phyloP scores from a whole-genome alignment of 2,329 filamentous ascomycete genomes.

The Clarireedia hainanense region DNA sequence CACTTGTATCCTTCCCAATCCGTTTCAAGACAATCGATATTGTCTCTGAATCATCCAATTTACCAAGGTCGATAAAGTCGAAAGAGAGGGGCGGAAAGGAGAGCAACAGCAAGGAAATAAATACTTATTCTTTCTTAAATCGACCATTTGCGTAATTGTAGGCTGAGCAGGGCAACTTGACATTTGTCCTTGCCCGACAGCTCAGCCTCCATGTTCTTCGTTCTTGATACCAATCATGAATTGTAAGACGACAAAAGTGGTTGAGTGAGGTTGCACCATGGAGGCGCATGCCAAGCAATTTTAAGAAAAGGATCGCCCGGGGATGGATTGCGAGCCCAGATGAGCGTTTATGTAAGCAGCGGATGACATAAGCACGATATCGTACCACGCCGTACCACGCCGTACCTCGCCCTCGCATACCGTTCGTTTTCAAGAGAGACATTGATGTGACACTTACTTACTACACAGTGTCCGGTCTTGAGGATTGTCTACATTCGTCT shows the following conservation, averaged over 20 bases:
- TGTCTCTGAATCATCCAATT: not conserved
- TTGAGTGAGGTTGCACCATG: not conserved
- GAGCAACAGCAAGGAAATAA: not conserved
- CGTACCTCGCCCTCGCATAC: too few species aligned
- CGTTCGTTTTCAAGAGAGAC: too few species aligned
- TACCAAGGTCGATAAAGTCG: not conserved
- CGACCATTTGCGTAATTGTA: not conserved
- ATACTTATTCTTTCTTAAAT: not conserved
- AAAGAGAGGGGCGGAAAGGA: too few species aligned
- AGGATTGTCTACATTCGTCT: too few species aligned
- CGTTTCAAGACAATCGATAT: not conserved
- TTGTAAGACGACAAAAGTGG: not conserved
- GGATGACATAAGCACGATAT: too few species aligned
- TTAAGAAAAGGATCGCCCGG: not conserved
- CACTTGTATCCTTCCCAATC: not conserved
- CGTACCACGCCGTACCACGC: too few species aligned
- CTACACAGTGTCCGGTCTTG: too few species aligned
- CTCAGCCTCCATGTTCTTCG: not conserved
- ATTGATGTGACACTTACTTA: too few species aligned
- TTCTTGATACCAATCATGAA: not conserved
- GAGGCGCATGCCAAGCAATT: slow-evolving; percentile 1
- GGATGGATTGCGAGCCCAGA: not conserved
- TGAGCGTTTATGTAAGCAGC: too few species aligned
- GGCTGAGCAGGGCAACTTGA: not conserved
- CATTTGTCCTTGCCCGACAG: not conserved